A percentile compares a stretch with the other conserved stretches of the same genome.
Conservation (phyloP, 345 rosid genomes). For the Durio zibethinus region DNA sequence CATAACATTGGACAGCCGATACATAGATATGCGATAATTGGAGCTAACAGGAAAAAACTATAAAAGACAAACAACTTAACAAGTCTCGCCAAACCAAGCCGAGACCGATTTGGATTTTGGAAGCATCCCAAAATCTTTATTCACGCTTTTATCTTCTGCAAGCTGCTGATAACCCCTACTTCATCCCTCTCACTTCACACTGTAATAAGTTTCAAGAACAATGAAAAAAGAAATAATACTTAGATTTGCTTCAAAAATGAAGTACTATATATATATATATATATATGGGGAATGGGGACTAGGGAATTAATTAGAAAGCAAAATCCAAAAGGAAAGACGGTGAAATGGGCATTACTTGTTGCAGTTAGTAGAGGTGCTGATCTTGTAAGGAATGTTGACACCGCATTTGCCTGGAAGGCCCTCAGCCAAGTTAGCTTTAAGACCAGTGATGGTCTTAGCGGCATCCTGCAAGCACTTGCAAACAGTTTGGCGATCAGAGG, state of each 20-base stretch:
- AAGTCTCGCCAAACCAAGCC: not conserved
- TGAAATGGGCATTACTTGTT: slow-evolving; percentile 5
- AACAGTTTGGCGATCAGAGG: slow-evolving; percentile 35
- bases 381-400: slow-evolving; percentile 36
- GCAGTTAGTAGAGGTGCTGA: slow-evolving; percentile 42
- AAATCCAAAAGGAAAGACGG: not conserved
- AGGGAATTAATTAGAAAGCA: not conserved
- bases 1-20: not conserved
- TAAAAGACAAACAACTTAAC: not conserved
- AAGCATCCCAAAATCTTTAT: slow-evolving; percentile 5
- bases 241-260: not conserved
- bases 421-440: slow-evolving; percentile 22
- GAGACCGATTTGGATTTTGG: not conserved
- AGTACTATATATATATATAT: too few relatives aligned
- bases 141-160: not conserved
- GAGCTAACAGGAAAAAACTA: not conserved
- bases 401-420: slow-evolving; percentile 36
- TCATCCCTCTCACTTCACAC: slow-evolving; percentile 6
- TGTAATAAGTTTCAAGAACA: not conserved
- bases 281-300: too few relatives aligned
- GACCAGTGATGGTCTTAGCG: slow-evolving; percentile 7
- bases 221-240: not conserved
- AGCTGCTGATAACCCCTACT: not conserved
- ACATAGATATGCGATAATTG: not conserved
- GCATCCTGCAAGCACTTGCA: slow-evolving; percentile 38